Evolutionary conservation across 345 rosid genomes (phyloP).

Genomic region (Cochlearia excelsa): DNA sequence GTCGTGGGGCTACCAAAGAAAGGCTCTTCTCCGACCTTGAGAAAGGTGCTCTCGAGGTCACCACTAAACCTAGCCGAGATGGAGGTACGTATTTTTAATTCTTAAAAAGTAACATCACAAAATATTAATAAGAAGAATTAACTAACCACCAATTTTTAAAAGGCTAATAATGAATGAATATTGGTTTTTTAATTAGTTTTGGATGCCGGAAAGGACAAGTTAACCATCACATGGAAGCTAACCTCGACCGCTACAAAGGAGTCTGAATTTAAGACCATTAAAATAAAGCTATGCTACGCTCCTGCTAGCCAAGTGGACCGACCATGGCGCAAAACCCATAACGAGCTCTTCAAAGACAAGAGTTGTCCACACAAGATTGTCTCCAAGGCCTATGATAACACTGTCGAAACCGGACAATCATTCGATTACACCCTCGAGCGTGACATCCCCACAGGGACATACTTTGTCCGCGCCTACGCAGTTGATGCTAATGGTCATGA

Average conservation of each 20-base stretch:
- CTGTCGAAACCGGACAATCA: conserved; percentile 10
- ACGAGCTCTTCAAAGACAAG: conserved; percentile 39
- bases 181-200: conserved; percentile 20
- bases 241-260: conserved; percentile 21
- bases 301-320: conserved; percentile 39
- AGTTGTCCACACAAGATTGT: conserved; percentile 41
- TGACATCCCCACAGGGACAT: conserved; percentile 38
- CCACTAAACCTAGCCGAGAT: conserved; percentile 37
- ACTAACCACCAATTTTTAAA: not conserved
- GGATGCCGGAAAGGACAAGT: conserved; percentile 25
- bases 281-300: conserved; percentile 42
- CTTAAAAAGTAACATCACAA: too few relatives aligned
- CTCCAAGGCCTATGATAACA: conserved; percentile 19
- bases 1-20: conserved; percentile 19
- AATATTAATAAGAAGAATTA: not conserved
- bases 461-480: conserved; percentile 41
- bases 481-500: conserved; percentile 23
- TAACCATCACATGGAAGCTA: conserved; percentile 34
- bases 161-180: conserved; percentile 2
- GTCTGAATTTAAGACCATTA: conserved; percentile 17
- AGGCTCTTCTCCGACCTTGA: conserved; percentile 46
- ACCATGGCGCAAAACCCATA: conserved; percentile 40
- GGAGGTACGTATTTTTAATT: conserved; percentile 36
- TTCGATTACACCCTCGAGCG: conserved; percentile 28
- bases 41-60: conserved; percentile 38